Conservation (phyloP, 331 rosid genomes). For the Cydonia oblonga region DNA sequence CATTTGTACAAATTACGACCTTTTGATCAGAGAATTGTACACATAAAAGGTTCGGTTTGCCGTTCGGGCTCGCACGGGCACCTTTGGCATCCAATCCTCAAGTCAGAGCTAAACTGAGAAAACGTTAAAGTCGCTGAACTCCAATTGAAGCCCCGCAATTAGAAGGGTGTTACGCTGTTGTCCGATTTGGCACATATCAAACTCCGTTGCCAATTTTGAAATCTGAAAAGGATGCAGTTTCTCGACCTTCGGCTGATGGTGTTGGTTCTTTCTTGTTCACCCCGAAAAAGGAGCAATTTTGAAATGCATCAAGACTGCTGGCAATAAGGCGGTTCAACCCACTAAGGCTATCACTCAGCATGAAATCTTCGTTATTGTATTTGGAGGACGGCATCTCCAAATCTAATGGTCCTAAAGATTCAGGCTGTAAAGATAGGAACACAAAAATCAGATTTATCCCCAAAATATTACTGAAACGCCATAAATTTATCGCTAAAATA, state of each 20-base stretch:
- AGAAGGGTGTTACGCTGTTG: conserved; percentile 9
- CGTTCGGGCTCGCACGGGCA: conserved; percentile 13
- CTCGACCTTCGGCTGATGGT: conserved; percentile 46
- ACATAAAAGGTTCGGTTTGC: conserved; percentile 16
- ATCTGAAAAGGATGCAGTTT: conserved; percentile 42
- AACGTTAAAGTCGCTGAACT: conserved; percentile 24
- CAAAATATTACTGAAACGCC: neutral
- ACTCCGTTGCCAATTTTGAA: conserved; percentile 52
- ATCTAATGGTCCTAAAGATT: conserved; percentile 82
- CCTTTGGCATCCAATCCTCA: conserved; percentile 32
- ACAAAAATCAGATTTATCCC: conserved; percentile 8
- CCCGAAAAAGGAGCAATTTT: conserved; percentile 90
- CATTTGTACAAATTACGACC: conserved; percentile 28
- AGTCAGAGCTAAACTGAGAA: conserved; percentile 28
- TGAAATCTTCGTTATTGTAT: conserved; percentile 52
- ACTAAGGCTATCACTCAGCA: conserved; percentile 75
- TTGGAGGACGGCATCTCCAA: conserved; percentile 68
- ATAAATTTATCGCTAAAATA: neutral
- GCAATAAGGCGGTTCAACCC: conserved; percentile 92
- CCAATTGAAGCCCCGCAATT: conserved; percentile 18
- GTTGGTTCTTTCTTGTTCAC: conserved; percentile 76
- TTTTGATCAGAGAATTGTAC: conserved; percentile 20
- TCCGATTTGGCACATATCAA: conserved; percentile 16
- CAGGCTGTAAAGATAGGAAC: conserved; percentile 54
- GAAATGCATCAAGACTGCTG: conserved; percentile 97